A percentile compares a stretch with the other conserved stretches of the same genome.
These are phyloP conservation scores for Acacia acuminata DNA, from an alignment of 306 rosid species.

Conservation along the genomic window DNA sequence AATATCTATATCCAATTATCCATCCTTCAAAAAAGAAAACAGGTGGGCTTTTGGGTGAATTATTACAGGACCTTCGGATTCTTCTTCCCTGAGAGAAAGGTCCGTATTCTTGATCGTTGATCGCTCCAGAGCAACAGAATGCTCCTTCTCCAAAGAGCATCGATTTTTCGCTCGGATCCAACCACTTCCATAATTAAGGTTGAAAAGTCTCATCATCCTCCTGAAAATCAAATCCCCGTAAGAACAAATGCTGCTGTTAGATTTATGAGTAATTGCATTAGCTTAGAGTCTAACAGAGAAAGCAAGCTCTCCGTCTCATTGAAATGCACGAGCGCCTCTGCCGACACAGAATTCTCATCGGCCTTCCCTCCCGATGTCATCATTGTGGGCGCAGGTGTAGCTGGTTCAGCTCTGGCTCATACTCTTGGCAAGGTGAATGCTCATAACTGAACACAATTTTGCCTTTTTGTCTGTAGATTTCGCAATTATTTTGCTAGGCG, in stretches of 20 bases:
- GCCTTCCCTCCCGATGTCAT: background rate
- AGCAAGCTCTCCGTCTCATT: background rate
- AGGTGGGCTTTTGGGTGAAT: too few species aligned
- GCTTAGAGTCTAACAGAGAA: background rate
- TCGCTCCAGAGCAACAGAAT: background rate
- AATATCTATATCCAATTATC: too few species aligned
- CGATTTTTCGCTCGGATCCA: background rate
- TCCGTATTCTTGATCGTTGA: background rate
- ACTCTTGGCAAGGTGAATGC: constrained; percentile 50
- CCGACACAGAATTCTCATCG: background rate
- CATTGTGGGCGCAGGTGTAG: constrained; percentile 45
- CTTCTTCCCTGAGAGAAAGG: background rate
- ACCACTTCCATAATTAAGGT: background rate
- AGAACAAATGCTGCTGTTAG: background rate
- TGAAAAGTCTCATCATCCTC: background rate
- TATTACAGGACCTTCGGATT: background rate
- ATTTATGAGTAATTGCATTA: background rate
- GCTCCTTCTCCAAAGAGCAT: background rate
- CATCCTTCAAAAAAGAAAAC: too few species aligned
- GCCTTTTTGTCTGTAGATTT: background rate
- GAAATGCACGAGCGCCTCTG: background rate
- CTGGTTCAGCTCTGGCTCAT: constrained; percentile 55
- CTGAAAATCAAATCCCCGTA: background rate
- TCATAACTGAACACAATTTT: background rate
- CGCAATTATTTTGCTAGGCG: background rate